Conservation (phyloP, 1,139 yeast species). For the Kodamaea anthophila region DNA sequence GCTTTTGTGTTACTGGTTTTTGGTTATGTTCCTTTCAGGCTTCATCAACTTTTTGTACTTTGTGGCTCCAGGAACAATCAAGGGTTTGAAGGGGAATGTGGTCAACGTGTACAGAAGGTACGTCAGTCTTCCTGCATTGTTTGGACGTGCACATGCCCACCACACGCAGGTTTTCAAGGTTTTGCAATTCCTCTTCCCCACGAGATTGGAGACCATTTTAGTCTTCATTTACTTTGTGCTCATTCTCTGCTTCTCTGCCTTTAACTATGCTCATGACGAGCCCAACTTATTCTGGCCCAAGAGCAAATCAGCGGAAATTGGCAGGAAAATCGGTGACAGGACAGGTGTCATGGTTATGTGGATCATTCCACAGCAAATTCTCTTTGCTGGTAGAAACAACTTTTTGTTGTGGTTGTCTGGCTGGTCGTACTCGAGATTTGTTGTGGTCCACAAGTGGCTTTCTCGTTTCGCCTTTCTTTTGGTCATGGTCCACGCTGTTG, state of each 20-base stretch:
- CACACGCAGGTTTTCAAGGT: conserved; percentile 22
- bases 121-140: conserved; percentile 45
- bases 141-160: conserved; percentile 36
- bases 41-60: conserved; percentile 29
- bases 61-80: conserved; percentile 30
- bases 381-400: conserved; percentile 66
- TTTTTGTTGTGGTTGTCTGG: conserved; percentile 59
- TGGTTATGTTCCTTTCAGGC: conserved; percentile 38
- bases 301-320: conserved; percentile 31
- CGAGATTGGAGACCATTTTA: conserved; percentile 47
- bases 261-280: conserved; percentile 35
- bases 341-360: conserved; percentile 46
- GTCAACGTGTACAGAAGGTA: conserved; percentile 36
- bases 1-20: conserved; percentile 44
- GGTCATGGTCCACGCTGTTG: conserved; percentile 44
- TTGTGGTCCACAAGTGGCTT: conserved; percentile 61
- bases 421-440: conserved; percentile 57
- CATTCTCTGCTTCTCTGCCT: conserved; percentile 34
- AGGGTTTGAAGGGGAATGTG: conserved; percentile 24
- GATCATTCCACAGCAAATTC: conserved; percentile 44
- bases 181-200: conserved; percentile 47
- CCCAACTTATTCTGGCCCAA: conserved; percentile 29
- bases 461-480: conserved; percentile 40
- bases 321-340: conserved; percentile 56
- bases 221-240: conserved; percentile 39